Evolutionary conservation across 2,329 filamentous ascomycete species (phyloP), one percentile per base, ranked within the genome.

Genomic region (Colletotrichum melonis): DNA sequence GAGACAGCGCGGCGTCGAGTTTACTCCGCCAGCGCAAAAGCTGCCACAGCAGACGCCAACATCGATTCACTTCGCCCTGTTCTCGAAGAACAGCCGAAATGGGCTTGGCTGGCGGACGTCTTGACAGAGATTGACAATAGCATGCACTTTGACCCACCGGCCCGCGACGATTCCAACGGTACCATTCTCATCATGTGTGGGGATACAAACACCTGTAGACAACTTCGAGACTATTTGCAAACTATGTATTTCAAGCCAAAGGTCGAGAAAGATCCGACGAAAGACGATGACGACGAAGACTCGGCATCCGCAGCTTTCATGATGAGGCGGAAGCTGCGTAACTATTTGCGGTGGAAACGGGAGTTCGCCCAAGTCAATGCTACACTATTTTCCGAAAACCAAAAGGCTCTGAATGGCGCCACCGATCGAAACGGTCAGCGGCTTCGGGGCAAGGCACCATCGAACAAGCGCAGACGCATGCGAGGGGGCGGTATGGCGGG

Each of bases 121-220:
- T 85, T 99, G 5, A 93, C 96, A 75, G 97, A 99, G 82, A 98
- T 99, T 77, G 97, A 98, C 78, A 91, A 92, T 66, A 95, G 98
- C 78, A 88, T 95, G 19, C 97, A 97, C 80, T 92, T 97, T 78
- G 95, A 97, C 75, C 93, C 94, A 6, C 85, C 87, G 9, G 84
- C 88, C n/a, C 88, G 90, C 69, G 95, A 97, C 80, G 94, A 95
- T 78, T 97, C 95, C 0, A 97, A 95, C 79, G 94, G 94, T n/a
- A 94, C 94, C 2, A 95, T 98, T 63, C 85, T 99, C 42, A 94
- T 99, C 80, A 98, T 99, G 97, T 98, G 96, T 80, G 92, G 93
- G 30, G 96, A 97, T 78, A 91, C 94, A 69, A 91, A 92, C 69
- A 97, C 95, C 9, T 97, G 94, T 79, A 90, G 93, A 16, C 97